Conservation (phyloP, 257 asterid species). For the Coffea eugenioides region DNA sequence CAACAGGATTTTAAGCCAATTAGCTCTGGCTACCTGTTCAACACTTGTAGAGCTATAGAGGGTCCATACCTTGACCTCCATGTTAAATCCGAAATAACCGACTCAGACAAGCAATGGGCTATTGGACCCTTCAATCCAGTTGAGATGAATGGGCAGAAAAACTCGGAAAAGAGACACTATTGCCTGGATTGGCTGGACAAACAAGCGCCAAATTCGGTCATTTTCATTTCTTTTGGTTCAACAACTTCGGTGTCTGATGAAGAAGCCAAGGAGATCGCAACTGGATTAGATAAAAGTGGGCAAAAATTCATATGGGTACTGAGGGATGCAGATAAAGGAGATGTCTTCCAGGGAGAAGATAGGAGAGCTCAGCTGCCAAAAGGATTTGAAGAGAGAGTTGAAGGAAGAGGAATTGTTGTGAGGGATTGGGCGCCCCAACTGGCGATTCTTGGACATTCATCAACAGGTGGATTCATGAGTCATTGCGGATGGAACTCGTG, state of each 20-base stretch:
- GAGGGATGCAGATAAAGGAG: conserved; percentile 23
- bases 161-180: conserved; percentile 1
- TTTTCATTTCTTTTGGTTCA: conserved; percentile 22
- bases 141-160: not conserved
- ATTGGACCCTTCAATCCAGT: conserved; percentile 33
- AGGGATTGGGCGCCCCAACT: conserved; percentile 30
- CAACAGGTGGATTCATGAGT: conserved; percentile 12
- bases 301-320: conserved; percentile 19
- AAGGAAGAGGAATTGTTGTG: conserved; percentile 20
- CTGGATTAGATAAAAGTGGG: conserved; percentile 8
- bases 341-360: conserved; percentile 8
- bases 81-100: not conserved
- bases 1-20: not conserved
- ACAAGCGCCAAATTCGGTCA: conserved; percentile 8
- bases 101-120: conserved; percentile 33
- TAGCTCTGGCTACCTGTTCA: conserved; percentile 19
- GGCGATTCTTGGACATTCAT: conserved; percentile 5
- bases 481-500: conserved; percentile 27
- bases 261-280: conserved; percentile 8
- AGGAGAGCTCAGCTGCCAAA: conserved; percentile 18
- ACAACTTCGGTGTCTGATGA: not conserved
- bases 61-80: conserved; percentile 24
- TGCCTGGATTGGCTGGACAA: conserved; percentile 18
- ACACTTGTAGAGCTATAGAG: conserved; percentile 27
- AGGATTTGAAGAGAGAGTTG: conserved; percentile 24